These are phyloP conservation scores for Salix viminalis DNA, from an alignment of 345 rosid species.

Conservation along the genomic window DNA sequence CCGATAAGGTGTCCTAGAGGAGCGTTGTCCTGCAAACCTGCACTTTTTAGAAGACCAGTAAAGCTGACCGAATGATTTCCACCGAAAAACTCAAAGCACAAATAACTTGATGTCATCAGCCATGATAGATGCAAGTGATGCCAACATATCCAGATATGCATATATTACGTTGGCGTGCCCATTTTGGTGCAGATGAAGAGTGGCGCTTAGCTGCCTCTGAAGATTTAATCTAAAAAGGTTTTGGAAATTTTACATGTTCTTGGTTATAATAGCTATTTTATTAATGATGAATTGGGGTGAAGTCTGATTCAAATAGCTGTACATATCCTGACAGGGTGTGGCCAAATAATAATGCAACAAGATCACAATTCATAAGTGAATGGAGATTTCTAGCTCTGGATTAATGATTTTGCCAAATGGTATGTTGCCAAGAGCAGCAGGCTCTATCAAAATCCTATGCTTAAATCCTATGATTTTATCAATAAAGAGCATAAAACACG, in stretches of 20 bases:
- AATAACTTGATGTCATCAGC: not conserved
- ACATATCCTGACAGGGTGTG: not conserved
- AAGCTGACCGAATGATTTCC: not conserved
- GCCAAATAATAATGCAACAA: not conserved
- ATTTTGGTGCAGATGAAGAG: no score
- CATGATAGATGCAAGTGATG: not conserved
- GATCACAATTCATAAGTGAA: not conserved
- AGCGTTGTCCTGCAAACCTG: no score
- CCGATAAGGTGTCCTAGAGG: no score
- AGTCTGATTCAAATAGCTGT: not conserved
- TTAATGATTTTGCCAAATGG: not conserved
- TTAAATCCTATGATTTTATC: not conserved
- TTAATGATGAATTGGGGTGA: not conserved
- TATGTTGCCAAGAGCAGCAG: not conserved
- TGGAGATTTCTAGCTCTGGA: not conserved
- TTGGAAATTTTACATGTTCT: not conserved
- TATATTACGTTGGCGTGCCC: no score
- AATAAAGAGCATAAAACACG: no score
- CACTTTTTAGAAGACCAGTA: conserved; percentile 4
- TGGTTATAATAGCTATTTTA: not conserved
- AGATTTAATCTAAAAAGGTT: no score
- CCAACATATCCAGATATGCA: no score
- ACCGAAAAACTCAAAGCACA: not conserved
- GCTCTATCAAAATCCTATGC: not conserved
- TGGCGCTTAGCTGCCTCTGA: no score